A percentile compares a stretch with the other conserved stretches of the same genome.
These are phyloP conservation scores for Cardiospermum halicacabum DNA, from an alignment of 345 rosid species.

Conservation along the genomic window DNA sequence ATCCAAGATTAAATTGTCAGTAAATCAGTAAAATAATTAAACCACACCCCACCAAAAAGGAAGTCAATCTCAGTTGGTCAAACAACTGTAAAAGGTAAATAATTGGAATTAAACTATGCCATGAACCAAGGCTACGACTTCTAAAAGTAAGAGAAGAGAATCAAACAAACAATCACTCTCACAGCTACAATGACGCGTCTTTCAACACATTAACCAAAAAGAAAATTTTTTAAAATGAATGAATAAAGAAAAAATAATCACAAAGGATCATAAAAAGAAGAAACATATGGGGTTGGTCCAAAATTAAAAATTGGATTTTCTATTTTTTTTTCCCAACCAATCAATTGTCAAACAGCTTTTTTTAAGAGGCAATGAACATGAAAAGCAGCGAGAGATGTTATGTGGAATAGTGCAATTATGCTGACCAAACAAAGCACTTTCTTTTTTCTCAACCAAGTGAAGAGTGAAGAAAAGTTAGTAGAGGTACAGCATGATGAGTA, in stretches of 20 bases:
- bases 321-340: constrained; percentile 15
- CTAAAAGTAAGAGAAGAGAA: constrained; percentile 29
- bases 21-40: constrained; percentile 12
- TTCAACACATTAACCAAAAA: constrained; percentile 25
- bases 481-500: constrained; percentile 8
- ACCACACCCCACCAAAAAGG: neutral
- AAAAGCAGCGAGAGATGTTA: constrained; percentile 38
- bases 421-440: constrained; percentile 61
- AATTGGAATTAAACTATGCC: constrained; percentile 18
- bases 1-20: neutral
- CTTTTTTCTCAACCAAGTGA: constrained; percentile 23
- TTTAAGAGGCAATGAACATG: constrained; percentile 20
- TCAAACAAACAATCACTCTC: constrained; percentile 9
- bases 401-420: constrained; percentile 34
- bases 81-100: constrained; percentile 19
- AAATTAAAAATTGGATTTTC: neutral
- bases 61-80: constrained; percentile 29
- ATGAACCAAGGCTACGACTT: constrained; percentile 21
- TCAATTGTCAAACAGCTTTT: constrained; percentile 31
- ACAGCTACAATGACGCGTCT: constrained; percentile 22
- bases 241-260: constrained; percentile 1
- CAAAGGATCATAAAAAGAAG: constrained; percentile 36
- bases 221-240: neutral
- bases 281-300: constrained; percentile 13
- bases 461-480: constrained; percentile 23